Evolutionary conservation across 2,329 filamentous ascomycete genomes (phyloP), one percentile per base, ranked within the genome.

Genomic region (Penicillium sclerotigenum): DNA sequence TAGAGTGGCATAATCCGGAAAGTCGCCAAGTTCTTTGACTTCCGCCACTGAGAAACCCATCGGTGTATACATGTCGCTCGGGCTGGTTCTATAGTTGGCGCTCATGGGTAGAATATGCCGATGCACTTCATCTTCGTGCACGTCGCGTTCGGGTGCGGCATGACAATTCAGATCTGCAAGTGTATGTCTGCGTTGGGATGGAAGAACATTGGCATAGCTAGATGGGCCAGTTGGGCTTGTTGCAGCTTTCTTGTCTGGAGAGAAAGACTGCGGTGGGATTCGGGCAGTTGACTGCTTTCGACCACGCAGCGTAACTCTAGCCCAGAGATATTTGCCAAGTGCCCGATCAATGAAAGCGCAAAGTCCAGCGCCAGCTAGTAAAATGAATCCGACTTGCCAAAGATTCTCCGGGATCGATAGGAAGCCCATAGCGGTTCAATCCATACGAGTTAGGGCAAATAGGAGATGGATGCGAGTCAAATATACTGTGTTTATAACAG

Each of bases 1-100:
- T 11, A 96, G 75, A 2, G 79, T 75, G 6, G 89, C 83, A 70
- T 95, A 95, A 68, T 93, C 85, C 0, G 90, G 90, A 55, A 95
- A 95, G 62, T 88, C 80, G 0, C 90, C 90, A 1, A 95, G 75
- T 0, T 81, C 80, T 52, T 81, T 82, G 59, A 95, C 80, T 54
- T 95, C 89, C 2, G 80, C 79, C 0, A 87, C 78, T 0, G 87
- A 87, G 65, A 92, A 87, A 1, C 87, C 89, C 40, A 83, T 90
- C 1, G 83, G 84, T 2, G 84, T 86, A 66, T 81, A 87, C 26
- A 77, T 77, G 20, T 68, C 58, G 18, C 69, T 64, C 34, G 68
- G 60, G 53, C 71, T 73, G 11, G 56, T 66, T 41, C 61, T 61
- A 59, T 77, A 80, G 58, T 79, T 68, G 52, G 68, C 63, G 10